These are phyloP conservation scores for Colletotrichum camelliae DNA, from an alignment of 2,329 filamentous ascomycete species.

Conservation along the genomic window DNA sequence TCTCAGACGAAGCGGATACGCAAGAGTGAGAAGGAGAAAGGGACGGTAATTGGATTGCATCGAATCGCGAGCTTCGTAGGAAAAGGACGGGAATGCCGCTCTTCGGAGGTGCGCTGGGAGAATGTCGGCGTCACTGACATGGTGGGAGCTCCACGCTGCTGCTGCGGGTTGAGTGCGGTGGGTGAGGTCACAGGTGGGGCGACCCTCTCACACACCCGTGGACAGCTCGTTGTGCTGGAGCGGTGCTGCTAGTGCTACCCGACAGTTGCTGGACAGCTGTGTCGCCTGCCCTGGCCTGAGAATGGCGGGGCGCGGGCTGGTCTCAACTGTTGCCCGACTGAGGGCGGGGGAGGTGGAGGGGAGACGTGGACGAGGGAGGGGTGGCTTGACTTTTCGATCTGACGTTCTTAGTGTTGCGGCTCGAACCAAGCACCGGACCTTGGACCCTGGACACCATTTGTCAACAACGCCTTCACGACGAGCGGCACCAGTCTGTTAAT, in stretches of 20 bases:
- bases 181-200: constrained; percentile 22
- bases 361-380: constrained; percentile 7
- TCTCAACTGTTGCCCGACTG: neutral
- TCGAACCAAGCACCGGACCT: neutral
- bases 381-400: constrained; percentile 11
- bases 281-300: neutral
- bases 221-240: neutral
- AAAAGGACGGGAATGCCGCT: neutral
- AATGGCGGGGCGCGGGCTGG: constrained; percentile 1
- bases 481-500: neutral
- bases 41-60: neutral
- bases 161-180: neutral
- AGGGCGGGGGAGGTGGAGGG: neutral
- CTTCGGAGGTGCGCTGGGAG: neutral
- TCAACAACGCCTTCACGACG: neutral
- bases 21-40: neutral
- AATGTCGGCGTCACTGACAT: constrained; percentile 8
- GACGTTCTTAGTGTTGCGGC: constrained; percentile 3
- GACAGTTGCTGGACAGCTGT: neutral
- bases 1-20: neutral
- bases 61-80: neutral
- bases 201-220: neutral
- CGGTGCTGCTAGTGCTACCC: neutral
- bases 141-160: neutral
- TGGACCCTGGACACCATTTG: constrained; percentile 1